These are phyloP conservation scores for Diaporthe australafricana DNA, from an alignment of 2,329 filamentous ascomycete species.

Conservation along the genomic window DNA sequence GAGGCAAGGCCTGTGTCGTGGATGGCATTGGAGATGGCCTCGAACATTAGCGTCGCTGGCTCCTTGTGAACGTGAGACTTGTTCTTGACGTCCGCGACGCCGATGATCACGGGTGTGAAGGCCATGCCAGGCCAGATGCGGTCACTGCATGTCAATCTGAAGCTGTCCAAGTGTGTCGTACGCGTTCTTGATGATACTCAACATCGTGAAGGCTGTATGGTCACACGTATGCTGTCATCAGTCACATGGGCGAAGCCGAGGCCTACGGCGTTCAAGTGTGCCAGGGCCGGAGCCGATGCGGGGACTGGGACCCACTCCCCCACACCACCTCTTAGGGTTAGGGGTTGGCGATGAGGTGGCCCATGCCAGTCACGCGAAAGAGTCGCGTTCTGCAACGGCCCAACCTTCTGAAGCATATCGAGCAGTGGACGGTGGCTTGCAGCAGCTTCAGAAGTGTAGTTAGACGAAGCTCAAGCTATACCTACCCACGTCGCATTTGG, in stretches of 20 bases:
- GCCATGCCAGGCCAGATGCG: background rate
- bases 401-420: background rate
- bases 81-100: constrained; percentile 72
- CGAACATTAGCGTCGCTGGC: constrained; percentile 68
- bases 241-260: constrained; percentile 10
- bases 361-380: background rate
- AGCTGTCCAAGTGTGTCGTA: background rate
- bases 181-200: background rate
- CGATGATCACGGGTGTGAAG: constrained; percentile 66
- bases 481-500: background rate
- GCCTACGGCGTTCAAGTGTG: background rate
- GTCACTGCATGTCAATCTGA: background rate
- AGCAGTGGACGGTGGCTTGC: background rate
- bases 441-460: background rate
- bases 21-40: constrained; percentile 64
- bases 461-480: background rate
- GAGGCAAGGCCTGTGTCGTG: constrained; percentile 57
- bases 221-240: background rate
- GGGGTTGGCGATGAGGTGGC: background rate
- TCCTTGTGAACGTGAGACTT: constrained; percentile 68
- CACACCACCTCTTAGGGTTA: background rate
- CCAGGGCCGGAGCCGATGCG: background rate
- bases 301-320: background rate
- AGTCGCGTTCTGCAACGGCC: background rate
- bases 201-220: background rate